A percentile compares a stretch with the other conserved stretches of the same genome.
These are phyloP conservation scores for Rhododendron henanense DNA, from an alignment of 148 eudicot genomes.

Conservation along the genomic window DNA sequence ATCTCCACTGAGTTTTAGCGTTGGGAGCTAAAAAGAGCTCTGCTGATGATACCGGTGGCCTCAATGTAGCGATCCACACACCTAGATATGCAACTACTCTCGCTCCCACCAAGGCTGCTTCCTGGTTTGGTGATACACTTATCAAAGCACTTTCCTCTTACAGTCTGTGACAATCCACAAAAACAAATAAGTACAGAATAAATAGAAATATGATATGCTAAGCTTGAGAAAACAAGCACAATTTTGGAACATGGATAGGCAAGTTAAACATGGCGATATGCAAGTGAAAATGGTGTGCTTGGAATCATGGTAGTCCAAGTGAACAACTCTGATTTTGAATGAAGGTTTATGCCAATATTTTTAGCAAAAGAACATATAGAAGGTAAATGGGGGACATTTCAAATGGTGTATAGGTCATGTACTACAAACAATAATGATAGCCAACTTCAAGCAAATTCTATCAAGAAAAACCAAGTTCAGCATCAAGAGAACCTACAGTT, in stretches of 20 bases:
- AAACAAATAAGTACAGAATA: not conserved
- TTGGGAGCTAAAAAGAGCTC: constrained; percentile 43
- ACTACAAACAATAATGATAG: not conserved
- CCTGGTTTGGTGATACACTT: constrained; percentile 91
- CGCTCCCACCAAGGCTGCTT: constrained; percentile 73
- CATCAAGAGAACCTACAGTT: not conserved
- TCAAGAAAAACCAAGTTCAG: not conserved
- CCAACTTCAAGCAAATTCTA: not conserved
- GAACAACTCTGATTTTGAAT: not conserved
- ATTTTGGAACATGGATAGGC: not conserved
- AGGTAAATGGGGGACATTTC: not conserved
- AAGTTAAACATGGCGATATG: not conserved
- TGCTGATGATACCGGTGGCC: constrained; percentile 73
- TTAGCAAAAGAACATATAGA: not conserved
- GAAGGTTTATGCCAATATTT: not conserved
- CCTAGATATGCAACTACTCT: constrained; percentile 78
- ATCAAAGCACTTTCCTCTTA: constrained; percentile 81
- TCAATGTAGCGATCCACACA: constrained; percentile 91
- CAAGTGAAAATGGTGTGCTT: not conserved
- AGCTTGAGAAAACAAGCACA: not conserved
- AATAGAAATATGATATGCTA: not conserved
- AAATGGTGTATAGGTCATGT: not conserved
- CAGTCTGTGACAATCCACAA: constrained; percentile 45
- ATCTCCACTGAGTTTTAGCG: constrained; percentile 14
- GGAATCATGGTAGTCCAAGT: not conserved